Evolutionary conservation across 352 stramenopile genomes (phyloP).

Genomic region (Phytophthora palmivora): DNA sequence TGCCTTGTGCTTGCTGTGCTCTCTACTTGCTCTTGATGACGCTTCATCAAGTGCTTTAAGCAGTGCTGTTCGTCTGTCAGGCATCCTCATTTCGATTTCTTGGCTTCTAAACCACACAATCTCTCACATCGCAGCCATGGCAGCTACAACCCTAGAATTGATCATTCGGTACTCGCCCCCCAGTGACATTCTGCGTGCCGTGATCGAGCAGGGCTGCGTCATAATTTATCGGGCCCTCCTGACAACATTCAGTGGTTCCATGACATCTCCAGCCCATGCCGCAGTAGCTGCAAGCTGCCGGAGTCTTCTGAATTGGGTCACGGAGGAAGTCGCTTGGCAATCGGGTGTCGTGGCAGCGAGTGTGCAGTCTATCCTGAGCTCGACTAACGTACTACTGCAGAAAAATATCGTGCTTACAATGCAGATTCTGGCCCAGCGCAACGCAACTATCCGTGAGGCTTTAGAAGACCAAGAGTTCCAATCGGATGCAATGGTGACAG

Average conservation of each 20-base stretch:
- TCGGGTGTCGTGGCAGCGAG: constrained; percentile 34
- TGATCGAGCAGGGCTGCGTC: constrained; percentile 62
- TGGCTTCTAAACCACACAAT: constrained; percentile 45
- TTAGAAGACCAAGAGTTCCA: constrained; percentile 31
- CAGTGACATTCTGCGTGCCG: constrained; percentile 40
- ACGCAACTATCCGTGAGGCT: constrained; percentile 22
- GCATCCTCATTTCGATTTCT: constrained; percentile 47
- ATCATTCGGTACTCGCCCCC: constrained; percentile 34
- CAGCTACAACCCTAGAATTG: constrained; percentile 21
- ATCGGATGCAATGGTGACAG: constrained; percentile 27
- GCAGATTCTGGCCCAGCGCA: constrained; percentile 45
- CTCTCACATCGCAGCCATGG: constrained; percentile 24
- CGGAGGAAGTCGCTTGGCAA: constrained; percentile 33
- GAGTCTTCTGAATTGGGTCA: constrained; percentile 39
- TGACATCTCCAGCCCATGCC: constrained; percentile 8
- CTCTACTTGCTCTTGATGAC: constrained; percentile 25
- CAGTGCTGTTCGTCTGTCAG: constrained; percentile 43
- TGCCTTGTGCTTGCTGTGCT: constrained; percentile 26
- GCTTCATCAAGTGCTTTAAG: constrained; percentile 20
- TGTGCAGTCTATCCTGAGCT: constrained; percentile 36
- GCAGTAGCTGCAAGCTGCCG: constrained; percentile 27
- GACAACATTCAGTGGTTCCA: constrained; percentile 9
- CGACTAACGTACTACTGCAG: constrained; percentile 49
- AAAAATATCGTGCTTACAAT: constrained; percentile 54
- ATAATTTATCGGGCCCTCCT: constrained; percentile 38